Base-by-base conservation (phyloP, 192 early-diverging fungal species). In the Gaertneriomyces sp. region DNA sequence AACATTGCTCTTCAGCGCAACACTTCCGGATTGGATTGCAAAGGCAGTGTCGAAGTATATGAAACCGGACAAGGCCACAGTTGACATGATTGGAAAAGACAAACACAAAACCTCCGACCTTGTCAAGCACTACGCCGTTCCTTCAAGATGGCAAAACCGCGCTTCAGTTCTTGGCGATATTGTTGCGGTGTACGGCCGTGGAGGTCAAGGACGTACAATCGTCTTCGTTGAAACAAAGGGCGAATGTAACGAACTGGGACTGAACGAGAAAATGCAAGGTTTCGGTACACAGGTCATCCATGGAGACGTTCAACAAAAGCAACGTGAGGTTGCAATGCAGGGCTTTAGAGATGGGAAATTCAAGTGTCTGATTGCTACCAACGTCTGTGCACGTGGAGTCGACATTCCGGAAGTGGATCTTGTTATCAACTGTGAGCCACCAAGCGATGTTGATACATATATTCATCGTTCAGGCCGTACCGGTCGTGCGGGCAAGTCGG, bases 361-460 rank as follows among this genome's bases (percentile, higher is more conserved):
- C 74, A 80, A 79, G 63, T 88, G 84, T 69, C 88, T 96, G 57
- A 88, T 98, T 42, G 90, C 92, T 71, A 96, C 95, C 4, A 95
- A 98, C 74, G 95, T 98, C 19, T 85, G 90, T 43, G 94, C 93
- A 38, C 92, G 95, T 76, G 95, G 95, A 67, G 82, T 96, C 62
- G 93, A 96, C 82, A 95, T 98, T 67, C 93, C 92, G 45, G 90
- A 94, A 79, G 92, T 96, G 52, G 95, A 96, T 82, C 78, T 98
- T 43, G 95, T 98, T 17, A 92, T 98, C 81, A 96, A 98, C 79
- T 88, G 88, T 68, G 93, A 96, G 66, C 94, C 94, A 49, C 94
- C 94, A 60, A 84, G 85, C 73, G 94, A 98, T 73, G 78, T 93
- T 17, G 93, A 98, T 70, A 86, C 89, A 19, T 98, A 97, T 72